These are phyloP conservation scores for Hypoxylon intermedium DNA, from an alignment of 495 filamentous ascomycete genomes.

Conservation along the genomic window DNA sequence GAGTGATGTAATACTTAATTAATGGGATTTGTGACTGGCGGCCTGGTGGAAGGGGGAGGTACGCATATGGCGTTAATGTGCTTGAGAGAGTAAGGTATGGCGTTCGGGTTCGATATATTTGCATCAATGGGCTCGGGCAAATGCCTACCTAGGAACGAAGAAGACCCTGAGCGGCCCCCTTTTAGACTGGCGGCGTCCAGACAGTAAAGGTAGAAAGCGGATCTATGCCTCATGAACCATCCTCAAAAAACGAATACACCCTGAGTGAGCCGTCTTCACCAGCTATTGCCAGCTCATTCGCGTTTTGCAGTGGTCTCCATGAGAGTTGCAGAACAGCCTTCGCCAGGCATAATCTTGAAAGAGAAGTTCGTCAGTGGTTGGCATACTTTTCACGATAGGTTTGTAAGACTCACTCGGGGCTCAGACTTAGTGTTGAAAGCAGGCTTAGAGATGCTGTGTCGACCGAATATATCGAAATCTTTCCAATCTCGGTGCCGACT, in stretches of 20 bases:
- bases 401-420: slow-evolving; percentile 43
- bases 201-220: slow-evolving; percentile 2
- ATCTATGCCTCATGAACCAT: slow-evolving; percentile 21
- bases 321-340: slow-evolving; percentile 76
- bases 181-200: slow-evolving; percentile 9
- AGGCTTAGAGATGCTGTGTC: slow-evolving; percentile 54
- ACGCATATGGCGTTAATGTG: slow-evolving; percentile 24
- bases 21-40: slow-evolving; percentile 9
- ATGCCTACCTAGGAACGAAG: slow-evolving; percentile 11
- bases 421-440: slow-evolving; percentile 53
- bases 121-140: slow-evolving; percentile 6
- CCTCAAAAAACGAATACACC: slow-evolving; percentile 64
- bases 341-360: slow-evolving; percentile 62
- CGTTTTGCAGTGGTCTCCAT: slow-evolving; percentile 68
- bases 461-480: slow-evolving; percentile 54
- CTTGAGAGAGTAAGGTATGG: slow-evolving; percentile 14
- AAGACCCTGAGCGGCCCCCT: too few species aligned
- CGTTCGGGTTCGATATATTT: slow-evolving; percentile 34
- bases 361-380: not conserved
- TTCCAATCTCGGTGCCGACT: slow-evolving; percentile 69
- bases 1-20: slow-evolving; percentile 31
- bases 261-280: slow-evolving; percentile 84
- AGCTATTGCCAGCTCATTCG: slow-evolving; percentile 72
- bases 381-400: slow-evolving; percentile 20
- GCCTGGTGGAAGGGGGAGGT: slow-evolving; percentile 7